Evolutionary conservation across 2,329 filamentous ascomycete species (phyloP), one percentile per base, ranked within the genome.

Genomic region (Botrytis medusae): DNA sequence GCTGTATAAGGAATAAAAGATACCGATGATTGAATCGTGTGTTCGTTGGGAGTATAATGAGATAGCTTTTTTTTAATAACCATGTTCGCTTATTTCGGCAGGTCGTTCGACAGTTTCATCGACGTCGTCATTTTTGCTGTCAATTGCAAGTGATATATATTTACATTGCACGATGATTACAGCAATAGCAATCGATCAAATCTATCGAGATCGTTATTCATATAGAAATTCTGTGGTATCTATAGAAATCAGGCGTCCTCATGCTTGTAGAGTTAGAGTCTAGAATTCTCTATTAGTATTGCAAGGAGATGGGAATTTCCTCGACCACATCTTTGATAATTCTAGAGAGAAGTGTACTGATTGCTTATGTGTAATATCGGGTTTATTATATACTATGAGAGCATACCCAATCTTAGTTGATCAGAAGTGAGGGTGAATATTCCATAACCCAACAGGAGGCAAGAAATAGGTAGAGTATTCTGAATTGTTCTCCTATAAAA

Each of bases 381-480:
- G 48, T 7, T 54, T 12, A 16, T 54, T n/a, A n/a, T 51, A 51
- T 51, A n/a, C 0, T 7, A 10, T 51, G 22, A 51, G 14, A n/a
- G 42, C 18, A 4, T n/a, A 25, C 14, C 4, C 25, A 51, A 12
- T 25, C 4, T 51, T 22, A 5, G 0, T 51, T 51, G 25, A n/a
- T 37, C 37, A 37, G 10, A 0, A 6, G 10, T 51, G 14, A 1
- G 12, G n/a, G 48, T 54, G 48, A n/a, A n/a, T 54, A 54, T 2
- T n/a, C 2, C 25, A n/a, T 1, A 2, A 0, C 1, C 25, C 5
- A n/a, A 7, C 7, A n/a, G 48, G 5, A 1, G 25, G 12, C 2
- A 16, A 16, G 48, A 54, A 54, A n/a, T 5, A 16, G 12, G 1
- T n/a, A 12, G 22, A n/a, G 25, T 14, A 1, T 7, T 5, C 25